phyloP scores from a whole-genome alignment of 83 land plant species.

The Picea mariana region DNA sequence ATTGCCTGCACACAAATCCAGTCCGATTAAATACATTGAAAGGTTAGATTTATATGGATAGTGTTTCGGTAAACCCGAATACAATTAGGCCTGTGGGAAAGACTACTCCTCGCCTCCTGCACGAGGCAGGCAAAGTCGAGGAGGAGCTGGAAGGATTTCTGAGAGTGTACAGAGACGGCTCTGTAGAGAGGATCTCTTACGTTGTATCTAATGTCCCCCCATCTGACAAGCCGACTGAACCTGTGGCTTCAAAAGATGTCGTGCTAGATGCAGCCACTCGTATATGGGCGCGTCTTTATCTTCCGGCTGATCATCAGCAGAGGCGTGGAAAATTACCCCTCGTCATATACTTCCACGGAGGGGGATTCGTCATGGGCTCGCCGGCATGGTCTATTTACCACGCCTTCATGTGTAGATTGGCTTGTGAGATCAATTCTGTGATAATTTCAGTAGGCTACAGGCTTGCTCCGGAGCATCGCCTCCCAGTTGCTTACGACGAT shows the following conservation, averaged over 20 bases:
- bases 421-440: slow-evolving; percentile 24
- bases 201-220: slow-evolving; percentile 17
- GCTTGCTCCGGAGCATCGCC: slow-evolving; percentile 60
- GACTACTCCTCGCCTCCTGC: background rate
- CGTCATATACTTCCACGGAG: slow-evolving; percentile 60
- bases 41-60: background rate
- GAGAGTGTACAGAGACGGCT: slow-evolving; percentile 40
- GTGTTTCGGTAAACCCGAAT: background rate
- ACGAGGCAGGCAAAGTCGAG: background rate
- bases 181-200: slow-evolving; percentile 42
- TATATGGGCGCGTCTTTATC: slow-evolving; percentile 55
- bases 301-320: slow-evolving; percentile 17
- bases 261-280: slow-evolving; percentile 23
- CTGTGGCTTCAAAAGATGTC: slow-evolving; percentile 31
- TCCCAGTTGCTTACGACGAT: slow-evolving; percentile 66
- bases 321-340: slow-evolving; percentile 22
- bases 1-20: no score
- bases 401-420: slow-evolving; percentile 35
- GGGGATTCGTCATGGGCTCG: slow-evolving; percentile 53
- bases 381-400: slow-evolving; percentile 54
- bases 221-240: background rate
- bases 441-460: slow-evolving; percentile 54
- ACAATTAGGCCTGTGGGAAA: background rate
- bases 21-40: no score
- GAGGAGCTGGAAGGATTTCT: slow-evolving; percentile 55